phyloP scores from a whole-genome alignment of 352 stramenopile genomes.

The Phytophthora hibernalis region DNA sequence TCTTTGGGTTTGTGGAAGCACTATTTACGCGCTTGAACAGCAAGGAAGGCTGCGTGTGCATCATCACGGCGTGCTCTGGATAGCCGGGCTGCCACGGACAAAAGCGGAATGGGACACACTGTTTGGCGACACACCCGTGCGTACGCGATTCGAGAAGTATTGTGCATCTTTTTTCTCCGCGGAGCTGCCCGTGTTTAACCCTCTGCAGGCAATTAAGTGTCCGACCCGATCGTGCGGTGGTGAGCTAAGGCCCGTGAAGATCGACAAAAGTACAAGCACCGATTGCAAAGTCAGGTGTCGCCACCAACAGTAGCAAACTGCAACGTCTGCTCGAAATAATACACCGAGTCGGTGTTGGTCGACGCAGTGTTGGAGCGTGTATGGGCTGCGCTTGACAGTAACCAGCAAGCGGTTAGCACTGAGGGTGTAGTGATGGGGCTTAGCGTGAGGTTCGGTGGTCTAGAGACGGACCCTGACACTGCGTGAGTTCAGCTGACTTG shows the following conservation, averaged over 20 bases:
- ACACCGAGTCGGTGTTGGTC: constrained; percentile 3
- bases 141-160: constrained; percentile 23
- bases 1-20: constrained; percentile 30
- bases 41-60: constrained; percentile 31
- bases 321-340: constrained; percentile 1
- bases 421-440: constrained; percentile 9
- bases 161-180: constrained; percentile 33
- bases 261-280: constrained; percentile 25
- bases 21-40: constrained; percentile 36
- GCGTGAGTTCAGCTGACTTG: constrained; percentile 28
- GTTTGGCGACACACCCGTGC: neutral
- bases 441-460: constrained; percentile 18
- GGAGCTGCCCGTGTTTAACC: constrained; percentile 17
- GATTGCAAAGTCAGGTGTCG: neutral
- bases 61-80: constrained; percentile 34
- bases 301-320: constrained; percentile 12
- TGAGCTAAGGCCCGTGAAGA: neutral
- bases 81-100: constrained; percentile 31
- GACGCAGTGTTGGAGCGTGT: constrained; percentile 2
- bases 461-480: constrained; percentile 11
- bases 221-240: neutral
- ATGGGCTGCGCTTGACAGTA: constrained; percentile 20
- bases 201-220: constrained; percentile 7
- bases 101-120: constrained; percentile 33
- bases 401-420: constrained; percentile 7